Percentiles rank a stretch among this genome's conserved stretches.
These are phyloP conservation scores for Penicillium canariense DNA, from an alignment of 495 filamentous ascomycete species.

Conservation along the genomic window DNA sequence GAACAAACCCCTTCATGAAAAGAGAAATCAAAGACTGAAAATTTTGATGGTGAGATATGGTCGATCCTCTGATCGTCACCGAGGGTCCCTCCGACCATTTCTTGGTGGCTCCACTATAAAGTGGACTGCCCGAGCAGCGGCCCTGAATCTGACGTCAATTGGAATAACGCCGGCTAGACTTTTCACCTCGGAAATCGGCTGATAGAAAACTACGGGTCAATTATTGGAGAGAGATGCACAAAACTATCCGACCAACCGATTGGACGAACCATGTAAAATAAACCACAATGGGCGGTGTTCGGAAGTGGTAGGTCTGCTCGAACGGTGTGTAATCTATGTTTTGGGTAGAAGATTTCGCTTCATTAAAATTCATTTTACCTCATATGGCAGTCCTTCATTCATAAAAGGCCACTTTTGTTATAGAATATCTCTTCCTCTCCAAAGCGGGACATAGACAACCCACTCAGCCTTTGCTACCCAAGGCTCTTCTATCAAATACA, in stretches of 20 bases:
- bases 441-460: neutral
- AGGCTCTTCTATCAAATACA: neutral
- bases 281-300: no score
- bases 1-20: neutral
- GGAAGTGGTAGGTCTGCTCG: no score
- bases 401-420: neutral
- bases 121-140: neutral
- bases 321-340: no score
- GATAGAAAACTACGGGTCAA: no score
- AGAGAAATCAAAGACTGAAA: neutral
- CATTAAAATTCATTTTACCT: neutral
- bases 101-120: slow-evolving; percentile 2
- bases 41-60: neutral
- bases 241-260: neutral
- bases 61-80: neutral
- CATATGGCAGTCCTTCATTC: neutral
- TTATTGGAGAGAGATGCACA: no score
- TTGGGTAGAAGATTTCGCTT: no score
- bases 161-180: neutral
- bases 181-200: neutral
- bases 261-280: neutral
- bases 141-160: neutral
- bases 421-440: neutral
- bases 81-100: neutral
- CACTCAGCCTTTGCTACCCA: neutral